Percentiles rank a stretch among this genome's conserved stretches.
These are phyloP conservation scores for Linnemannia schmuckeri DNA, from an alignment of 192 early-diverging fungal genomes.

Conservation along the genomic window DNA sequence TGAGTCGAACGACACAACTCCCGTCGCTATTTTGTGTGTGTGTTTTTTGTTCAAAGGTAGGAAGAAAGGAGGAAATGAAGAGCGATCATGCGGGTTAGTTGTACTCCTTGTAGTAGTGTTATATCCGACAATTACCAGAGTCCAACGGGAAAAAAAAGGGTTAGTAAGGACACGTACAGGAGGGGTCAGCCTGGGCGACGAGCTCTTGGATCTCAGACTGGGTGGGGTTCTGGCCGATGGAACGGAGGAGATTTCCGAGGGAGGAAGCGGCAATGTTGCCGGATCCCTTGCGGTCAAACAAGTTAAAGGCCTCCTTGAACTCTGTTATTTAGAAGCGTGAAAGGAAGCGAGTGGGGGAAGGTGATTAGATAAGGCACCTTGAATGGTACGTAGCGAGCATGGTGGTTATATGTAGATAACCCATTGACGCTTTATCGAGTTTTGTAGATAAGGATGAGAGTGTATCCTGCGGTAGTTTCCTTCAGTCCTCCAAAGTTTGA, in stretches of 20 bases:
- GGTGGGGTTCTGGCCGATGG: slow-evolving; percentile 84
- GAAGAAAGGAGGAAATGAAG: neutral
- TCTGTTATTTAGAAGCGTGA: slow-evolving; percentile 47
- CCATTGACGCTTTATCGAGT: too few relatives aligned
- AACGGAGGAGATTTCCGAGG: slow-evolving; percentile 82
- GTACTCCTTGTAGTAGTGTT: too few relatives aligned
- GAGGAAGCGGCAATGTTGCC: slow-evolving; percentile 71
- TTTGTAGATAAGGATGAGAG: too few relatives aligned
- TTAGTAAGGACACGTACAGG: slow-evolving; percentile 24
- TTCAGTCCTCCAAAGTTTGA: too few relatives aligned
- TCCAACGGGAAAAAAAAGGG: too few relatives aligned
- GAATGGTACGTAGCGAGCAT: neutral
- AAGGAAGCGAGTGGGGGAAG: neutral
- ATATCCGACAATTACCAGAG: too few relatives aligned
- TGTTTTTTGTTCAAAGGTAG: neutral
- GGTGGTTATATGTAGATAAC: neutral
- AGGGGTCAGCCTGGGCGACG: slow-evolving; percentile 60
- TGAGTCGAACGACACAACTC: slow-evolving; percentile 63
- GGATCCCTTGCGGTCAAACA: slow-evolving; percentile 83
- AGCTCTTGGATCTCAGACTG: slow-evolving; percentile 80
- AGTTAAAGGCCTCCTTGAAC: slow-evolving; percentile 84
- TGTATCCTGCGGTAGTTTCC: too few relatives aligned
- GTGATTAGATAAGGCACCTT: neutral
- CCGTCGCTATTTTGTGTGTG: neutral
- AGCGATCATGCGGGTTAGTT: too few relatives aligned